Conservation (phyloP, 2,329 filamentous ascomycete species). For the Clathrospora elynae region DNA sequence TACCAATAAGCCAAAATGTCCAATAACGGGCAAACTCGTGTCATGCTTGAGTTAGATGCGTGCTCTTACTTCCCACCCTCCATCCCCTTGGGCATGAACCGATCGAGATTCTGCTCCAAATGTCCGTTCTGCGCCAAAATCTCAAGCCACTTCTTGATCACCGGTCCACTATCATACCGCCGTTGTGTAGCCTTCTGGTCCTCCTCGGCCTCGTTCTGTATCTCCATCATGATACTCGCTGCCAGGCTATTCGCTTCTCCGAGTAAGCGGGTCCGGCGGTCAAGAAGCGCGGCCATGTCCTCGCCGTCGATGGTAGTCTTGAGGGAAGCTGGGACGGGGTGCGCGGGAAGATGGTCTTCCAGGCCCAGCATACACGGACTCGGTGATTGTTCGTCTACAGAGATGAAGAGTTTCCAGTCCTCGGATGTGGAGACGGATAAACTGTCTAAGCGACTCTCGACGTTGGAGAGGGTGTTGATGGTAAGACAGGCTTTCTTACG, state of each 20-base stretch:
- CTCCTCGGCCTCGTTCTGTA: conserved; percentile 54
- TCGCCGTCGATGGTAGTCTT: conserved; percentile 28
- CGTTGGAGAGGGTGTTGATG: conserved; percentile 50
- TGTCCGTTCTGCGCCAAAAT: conserved; percentile 70
- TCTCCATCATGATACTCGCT: conserved; percentile 55
- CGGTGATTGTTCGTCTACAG: conserved; percentile 31
- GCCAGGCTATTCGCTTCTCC: conserved; percentile 40
- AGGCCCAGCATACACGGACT: conserved; percentile 24
- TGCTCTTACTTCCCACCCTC: neutral
- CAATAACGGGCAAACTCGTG: too few relatives aligned
- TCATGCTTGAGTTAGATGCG: too few relatives aligned
- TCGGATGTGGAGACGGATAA: conserved; percentile 23
- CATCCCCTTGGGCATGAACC: conserved; percentile 23
- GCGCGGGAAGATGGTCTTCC: conserved; percentile 19
- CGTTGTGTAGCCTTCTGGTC: conserved; percentile 60
- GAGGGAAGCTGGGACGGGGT: conserved; percentile 19
- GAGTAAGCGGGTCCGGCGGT: conserved; percentile 21
- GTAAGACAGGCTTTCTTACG: conserved; percentile 52
- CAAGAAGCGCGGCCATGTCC: conserved; percentile 26
- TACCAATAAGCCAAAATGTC: too few relatives aligned
- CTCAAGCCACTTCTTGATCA: conserved; percentile 71
- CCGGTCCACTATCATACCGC: conserved; percentile 70
- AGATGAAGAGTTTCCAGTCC: conserved; percentile 52
- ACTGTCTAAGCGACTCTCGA: conserved; percentile 51
- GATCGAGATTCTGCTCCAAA: conserved; percentile 49